A percentile compares a stretch with the other conserved stretches of the same genome.
Evolutionary conservation across 805 yeast species (phyloP).

Genomic region (Ogataea philodendri): DNA sequence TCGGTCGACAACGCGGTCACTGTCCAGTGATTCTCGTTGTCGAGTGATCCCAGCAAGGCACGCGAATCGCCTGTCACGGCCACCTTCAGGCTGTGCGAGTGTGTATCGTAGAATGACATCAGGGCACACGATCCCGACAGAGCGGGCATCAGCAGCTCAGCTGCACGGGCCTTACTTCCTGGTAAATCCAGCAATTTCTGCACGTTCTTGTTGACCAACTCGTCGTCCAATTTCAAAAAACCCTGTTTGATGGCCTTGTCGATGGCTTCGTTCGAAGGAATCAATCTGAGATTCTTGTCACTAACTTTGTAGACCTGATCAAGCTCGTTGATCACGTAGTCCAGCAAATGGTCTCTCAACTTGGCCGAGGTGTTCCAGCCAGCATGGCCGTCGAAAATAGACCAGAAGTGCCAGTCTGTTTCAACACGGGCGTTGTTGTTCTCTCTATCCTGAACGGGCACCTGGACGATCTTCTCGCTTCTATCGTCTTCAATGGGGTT

Average conservation of each 20-base stretch:
- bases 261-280: constrained; percentile 66
- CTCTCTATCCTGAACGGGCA: constrained; percentile 63
- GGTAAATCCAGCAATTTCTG: constrained; percentile 67
- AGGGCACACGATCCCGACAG: constrained; percentile 94
- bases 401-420: constrained; percentile 90
- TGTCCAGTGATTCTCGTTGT: constrained; percentile 70
- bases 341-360: constrained; percentile 74
- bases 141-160: constrained; percentile 84
- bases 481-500: constrained; percentile 94
- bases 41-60: constrained; percentile 77
- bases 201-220: constrained; percentile 75
- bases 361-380: constrained; percentile 94
- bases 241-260: constrained; percentile 82
- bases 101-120: constrained; percentile 80
- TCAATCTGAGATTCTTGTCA: constrained; percentile 48
- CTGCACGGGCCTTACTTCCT: constrained; percentile 59
- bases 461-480: constrained; percentile 75
- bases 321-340: constrained; percentile 73
- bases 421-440: constrained; percentile 44
- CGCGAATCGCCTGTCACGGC: constrained; percentile 97
- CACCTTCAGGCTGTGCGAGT: constrained; percentile 67
- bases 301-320: constrained; percentile 62
- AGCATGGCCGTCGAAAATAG: constrained; percentile 95
- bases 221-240: constrained; percentile 79
- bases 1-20: constrained; percentile 84